Evolutionary conservation across 2,329 filamentous ascomycete species (phyloP), one percentile per base, ranked within the genome.

Genomic region (Cytospora schulzeri): DNA sequence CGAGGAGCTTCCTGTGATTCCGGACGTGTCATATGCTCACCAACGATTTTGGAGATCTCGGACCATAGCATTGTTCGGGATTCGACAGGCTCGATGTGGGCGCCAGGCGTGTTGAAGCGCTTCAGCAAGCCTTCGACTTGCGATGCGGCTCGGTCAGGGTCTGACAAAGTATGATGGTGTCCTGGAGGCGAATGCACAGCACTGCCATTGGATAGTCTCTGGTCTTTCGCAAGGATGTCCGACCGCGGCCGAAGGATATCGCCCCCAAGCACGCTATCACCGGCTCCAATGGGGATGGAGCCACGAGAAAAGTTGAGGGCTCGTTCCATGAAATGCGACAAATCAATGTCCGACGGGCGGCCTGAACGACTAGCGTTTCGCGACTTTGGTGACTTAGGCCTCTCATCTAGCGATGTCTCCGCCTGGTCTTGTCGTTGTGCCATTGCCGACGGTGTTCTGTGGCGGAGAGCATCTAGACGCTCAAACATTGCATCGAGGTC

Each of bases 371-470:
- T 79, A 5, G 75, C 71, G 54, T 78, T 76, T 5, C 75, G 74
- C 3, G 77, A 76, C 52, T 77, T 78, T 0, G 76, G 73, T 0
- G 75, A 76, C 0, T 68, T 62, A 0, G 76, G 75, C 2, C 74
- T 71, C 0, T 55, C 54, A 0, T 68, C 26, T 14, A 41, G 4
- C 7, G 17, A 14, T n/a, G 26, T 33, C 9, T 17, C 19, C 4
- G 53, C 31, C 1, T 38, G 45, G 11, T 53, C 51, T 15, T 51
- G 50, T 1, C 29, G 29, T 48, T 58, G 14, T 7, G 33, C 24
- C 19, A 58, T 31, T 35, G 50, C 56, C 24, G 61, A 66, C 28
- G 50, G 29, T 15, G 57, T 8, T 24, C 26, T 28, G 12, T 41
- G 12, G 33, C 52, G 38, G 12, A 48, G 14, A 29, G 45, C 12